These are phyloP conservation scores for Urochloa ruziziensis DNA, from an alignment of 176 grass and related monocot genomes.

Conservation along the genomic window DNA sequence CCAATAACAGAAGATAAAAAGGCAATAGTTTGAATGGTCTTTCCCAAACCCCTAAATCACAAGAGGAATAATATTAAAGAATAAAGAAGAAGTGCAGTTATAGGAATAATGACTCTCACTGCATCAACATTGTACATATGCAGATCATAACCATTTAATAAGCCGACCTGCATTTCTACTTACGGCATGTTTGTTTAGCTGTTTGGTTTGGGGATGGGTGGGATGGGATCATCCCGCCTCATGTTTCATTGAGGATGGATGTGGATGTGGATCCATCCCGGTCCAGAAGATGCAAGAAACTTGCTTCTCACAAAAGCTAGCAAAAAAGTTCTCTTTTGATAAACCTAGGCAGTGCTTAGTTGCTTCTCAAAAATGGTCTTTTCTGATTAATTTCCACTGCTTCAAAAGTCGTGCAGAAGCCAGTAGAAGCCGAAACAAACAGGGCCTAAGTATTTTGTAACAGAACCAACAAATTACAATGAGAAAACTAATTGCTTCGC, in stretches of 20 bases:
- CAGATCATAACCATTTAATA: constrained; percentile 15
- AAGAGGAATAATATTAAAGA: constrained; percentile 22
- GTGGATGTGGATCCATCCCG: no score
- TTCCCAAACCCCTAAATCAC: constrained; percentile 83
- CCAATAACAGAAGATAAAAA: constrained; percentile 74
- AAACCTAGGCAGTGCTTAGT: no score
- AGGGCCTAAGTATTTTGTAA: background rate
- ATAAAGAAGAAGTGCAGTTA: background rate
- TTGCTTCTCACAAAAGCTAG: no score
- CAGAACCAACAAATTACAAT: background rate
- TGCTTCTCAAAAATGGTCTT: no score
- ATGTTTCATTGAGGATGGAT: no score
- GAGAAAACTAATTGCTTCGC: background rate
- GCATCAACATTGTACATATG: background rate
- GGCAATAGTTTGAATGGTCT: constrained; percentile 97
- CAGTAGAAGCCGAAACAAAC: no score
- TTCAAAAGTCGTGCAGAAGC: no score
- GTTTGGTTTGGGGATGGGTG: no score
- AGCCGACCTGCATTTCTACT: background rate
- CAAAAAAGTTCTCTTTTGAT: no score
- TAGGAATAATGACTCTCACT: background rate
- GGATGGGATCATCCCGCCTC: no score
- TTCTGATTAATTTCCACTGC: no score
- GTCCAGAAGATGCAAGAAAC: no score
- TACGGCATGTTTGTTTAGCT: background rate